Conservation (phyloP, 768 basidiomycete genomes). For the Naganishia friedmannii region DNA sequence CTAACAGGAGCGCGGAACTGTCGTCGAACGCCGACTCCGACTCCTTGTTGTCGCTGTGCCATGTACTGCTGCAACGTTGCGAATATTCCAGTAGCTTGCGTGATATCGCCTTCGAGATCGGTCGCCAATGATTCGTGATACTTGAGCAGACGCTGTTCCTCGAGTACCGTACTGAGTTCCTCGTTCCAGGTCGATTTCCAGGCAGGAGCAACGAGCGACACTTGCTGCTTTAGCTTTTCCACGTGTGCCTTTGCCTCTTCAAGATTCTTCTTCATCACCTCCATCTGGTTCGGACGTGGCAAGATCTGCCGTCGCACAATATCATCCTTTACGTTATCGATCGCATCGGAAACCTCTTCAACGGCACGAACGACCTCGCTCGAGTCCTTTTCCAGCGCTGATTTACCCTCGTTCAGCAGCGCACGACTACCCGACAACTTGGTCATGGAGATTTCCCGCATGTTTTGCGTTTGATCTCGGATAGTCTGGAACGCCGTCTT, state of each 20-base stretch:
- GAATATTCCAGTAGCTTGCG: conserved; percentile 80
- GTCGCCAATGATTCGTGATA: conserved; percentile 87
- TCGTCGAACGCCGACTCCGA: conserved; percentile 57
- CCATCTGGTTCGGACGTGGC: conserved; percentile 71
- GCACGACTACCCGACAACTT: conserved; percentile 80
- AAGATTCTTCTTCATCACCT: conserved; percentile 70
- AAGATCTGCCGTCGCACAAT: conserved; percentile 82
- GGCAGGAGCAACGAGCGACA: conserved; percentile 84
- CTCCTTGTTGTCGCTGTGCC: conserved; percentile 57
- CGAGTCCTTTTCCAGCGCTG: conserved; percentile 80
- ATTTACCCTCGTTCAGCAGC: conserved; percentile 87
- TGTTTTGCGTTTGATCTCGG: conserved; percentile 77
- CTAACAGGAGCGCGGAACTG: conserved; percentile 68
- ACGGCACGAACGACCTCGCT: conserved; percentile 87
- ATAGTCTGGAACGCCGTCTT: conserved; percentile 76
- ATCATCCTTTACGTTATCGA: conserved; percentile 85
- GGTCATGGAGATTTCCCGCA: conserved; percentile 77
- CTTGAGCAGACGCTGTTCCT: conserved; percentile 89
- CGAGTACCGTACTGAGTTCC: conserved; percentile 91
- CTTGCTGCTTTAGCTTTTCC: conserved; percentile 73
- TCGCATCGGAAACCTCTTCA: conserved; percentile 85
- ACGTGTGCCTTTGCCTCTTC: conserved; percentile 66
- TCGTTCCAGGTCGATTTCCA: conserved; percentile 99
- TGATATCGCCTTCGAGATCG: conserved; percentile 87
- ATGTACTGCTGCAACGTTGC: conserved; percentile 83